A percentile compares a stretch with the other conserved stretches of the same genome.
Conservation (phyloP, 2,329 filamentous ascomycete genomes). For the Paraphoma chrysanthemicola region DNA sequence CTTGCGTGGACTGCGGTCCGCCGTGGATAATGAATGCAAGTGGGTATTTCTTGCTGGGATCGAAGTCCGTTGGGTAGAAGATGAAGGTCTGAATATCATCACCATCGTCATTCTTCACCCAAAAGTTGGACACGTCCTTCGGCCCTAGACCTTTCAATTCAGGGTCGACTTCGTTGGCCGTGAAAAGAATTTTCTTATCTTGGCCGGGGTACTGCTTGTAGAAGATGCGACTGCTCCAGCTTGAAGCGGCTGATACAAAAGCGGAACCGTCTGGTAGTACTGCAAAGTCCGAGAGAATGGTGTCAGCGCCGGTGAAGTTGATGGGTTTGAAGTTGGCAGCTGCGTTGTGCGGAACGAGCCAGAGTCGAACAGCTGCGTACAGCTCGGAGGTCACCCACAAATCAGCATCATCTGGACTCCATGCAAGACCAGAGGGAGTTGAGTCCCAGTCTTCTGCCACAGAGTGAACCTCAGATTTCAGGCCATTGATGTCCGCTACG, state of each 20-base stretch:
- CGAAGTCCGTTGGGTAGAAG: constrained; percentile 69
- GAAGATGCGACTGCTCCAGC: constrained; percentile 43
- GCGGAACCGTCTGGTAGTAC: constrained; percentile 66
- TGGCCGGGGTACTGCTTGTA: constrained; percentile 35
- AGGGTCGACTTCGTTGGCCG: constrained; percentile 70
- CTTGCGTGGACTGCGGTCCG: constrained; percentile 78
- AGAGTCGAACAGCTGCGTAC: constrained; percentile 51
- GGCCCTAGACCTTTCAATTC: constrained; percentile 69
- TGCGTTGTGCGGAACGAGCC: constrained; percentile 68
- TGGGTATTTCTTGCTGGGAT: constrained; percentile 75
- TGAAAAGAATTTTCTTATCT: constrained; percentile 55
- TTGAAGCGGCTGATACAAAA: constrained; percentile 38
- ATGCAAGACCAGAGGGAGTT: constrained; percentile 32
- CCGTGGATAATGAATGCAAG: constrained; percentile 82
- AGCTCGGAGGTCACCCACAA: constrained; percentile 44
- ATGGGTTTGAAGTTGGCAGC: constrained; percentile 54
- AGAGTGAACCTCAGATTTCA: constrained; percentile 30
- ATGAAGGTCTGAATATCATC: constrained; percentile 69
- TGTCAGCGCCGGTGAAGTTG: constrained; percentile 54
- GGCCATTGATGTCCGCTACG: constrained; percentile 41
- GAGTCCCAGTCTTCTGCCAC: constrained; percentile 46
- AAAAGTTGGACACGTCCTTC: constrained; percentile 71
- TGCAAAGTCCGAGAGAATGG: constrained; percentile 53
- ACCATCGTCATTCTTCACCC: constrained; percentile 69
- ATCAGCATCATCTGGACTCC: constrained; percentile 39